A percentile compares a stretch with the other conserved stretches of the same genome.
These are phyloP conservation scores for Fraxinus baroniana DNA, from an alignment of 305 asterid genomes.

Conservation along the genomic window DNA sequence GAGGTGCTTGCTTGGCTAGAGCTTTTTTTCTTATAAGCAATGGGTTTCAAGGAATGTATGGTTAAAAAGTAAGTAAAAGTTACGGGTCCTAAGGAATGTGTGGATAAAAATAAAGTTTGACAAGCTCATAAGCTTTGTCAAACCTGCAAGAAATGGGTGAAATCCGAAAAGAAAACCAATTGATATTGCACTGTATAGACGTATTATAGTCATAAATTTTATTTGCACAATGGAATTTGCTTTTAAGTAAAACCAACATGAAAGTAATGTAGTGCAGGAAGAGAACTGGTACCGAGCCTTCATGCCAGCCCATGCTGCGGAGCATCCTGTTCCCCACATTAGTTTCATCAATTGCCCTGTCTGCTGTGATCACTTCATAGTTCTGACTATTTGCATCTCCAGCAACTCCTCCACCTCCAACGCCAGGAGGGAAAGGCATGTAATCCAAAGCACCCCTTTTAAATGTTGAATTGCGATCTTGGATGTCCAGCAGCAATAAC, in stretches of 20 bases:
- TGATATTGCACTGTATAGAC: background rate
- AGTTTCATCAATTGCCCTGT: constrained; percentile 85
- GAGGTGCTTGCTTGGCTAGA: background rate
- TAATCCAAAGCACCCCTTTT: constrained; percentile 81
- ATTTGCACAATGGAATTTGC: constrained; percentile 8
- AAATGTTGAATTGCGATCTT: constrained; percentile 74
- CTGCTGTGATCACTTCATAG: constrained; percentile 89
- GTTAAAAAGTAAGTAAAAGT: background rate
- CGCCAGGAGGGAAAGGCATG: constrained; percentile 99
- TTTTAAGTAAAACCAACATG: background rate
- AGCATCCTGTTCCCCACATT: constrained; percentile 98
- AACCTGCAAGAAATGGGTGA: background rate
- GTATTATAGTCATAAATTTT: background rate
- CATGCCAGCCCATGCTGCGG: constrained; percentile 99
- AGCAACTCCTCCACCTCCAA: constrained; percentile 85
- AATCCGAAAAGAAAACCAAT: background rate
- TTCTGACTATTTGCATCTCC: constrained; percentile 66
- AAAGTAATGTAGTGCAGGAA: constrained; percentile 38
- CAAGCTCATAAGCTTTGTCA: background rate
- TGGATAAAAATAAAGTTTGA: background rate
- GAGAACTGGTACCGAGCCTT: constrained; percentile 95
- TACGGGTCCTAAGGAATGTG: background rate
- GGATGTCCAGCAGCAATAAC: constrained; percentile 42
- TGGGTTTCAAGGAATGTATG: background rate
- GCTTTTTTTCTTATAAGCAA: background rate